Base-by-base conservation (phyloP, 2,329 filamentous ascomycete genomes). In the Verticillium dahliae region DNA sequence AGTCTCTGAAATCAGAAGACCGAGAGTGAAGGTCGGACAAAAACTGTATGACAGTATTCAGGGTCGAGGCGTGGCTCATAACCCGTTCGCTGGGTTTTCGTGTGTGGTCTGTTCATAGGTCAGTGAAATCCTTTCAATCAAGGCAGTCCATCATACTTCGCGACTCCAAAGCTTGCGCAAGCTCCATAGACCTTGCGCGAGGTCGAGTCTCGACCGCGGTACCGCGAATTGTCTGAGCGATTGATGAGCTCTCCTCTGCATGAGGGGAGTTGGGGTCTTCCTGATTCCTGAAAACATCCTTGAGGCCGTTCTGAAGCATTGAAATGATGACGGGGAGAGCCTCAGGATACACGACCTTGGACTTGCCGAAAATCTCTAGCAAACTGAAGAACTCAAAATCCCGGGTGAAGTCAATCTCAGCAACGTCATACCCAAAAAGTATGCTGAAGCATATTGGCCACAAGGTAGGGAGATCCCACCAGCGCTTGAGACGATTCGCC, bases 361-460 rank as follows among this genome's bases (percentile, higher is more conserved):
- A 80, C 61, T 82, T 85, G 56, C 83, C 85, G 69, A 98, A 96
- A 1, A 88, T 81, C 56, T 92, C 86, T 4, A 92, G 75, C 1
- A 99, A 81, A 62, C 84, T 89, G 66, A 86, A 88, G 18, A 90
- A 82, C 66, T 94, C 89, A 67, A 97, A 90, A 33, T 87, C 81
- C 66, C 85, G 82, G 59, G 90, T 85, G 67, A 92, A 85, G 69
- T 93, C 85, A 67, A 93, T 84, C 57, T 85, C 85, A 2, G 87
- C 87, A 56, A 96, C 85, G 69, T 97, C 92, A 52, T 87, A 83
- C 1, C 91, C 92, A 70, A 99, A 97, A 2, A 99, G 75, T 27
- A 98, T 90, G 60, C 91, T 88, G 74, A 99, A 91, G 70, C 90
- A 92, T 54, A 95, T 88, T 0, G 89, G 87, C 95, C 95, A 98